Conservation (phyloP, 2,329 filamentous ascomycete species). For the Colletotrichum musicola region DNA sequence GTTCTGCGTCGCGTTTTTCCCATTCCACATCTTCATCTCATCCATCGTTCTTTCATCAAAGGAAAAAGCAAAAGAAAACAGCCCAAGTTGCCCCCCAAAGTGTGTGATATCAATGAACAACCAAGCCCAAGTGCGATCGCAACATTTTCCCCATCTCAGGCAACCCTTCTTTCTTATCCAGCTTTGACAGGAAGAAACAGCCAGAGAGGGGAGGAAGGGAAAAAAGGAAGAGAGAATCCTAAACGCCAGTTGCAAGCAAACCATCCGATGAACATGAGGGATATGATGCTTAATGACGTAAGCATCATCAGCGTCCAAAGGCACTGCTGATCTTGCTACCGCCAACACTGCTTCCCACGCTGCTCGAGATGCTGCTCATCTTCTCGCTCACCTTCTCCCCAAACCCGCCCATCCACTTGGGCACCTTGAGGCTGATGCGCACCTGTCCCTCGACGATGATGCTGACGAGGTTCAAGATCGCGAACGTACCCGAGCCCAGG, state of each 20-base stretch:
- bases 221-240: not conserved
- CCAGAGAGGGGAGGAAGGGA: not conserved
- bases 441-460: constrained; percentile 89
- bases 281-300: too few relatives aligned
- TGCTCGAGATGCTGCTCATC: constrained; percentile 63
- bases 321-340: constrained; percentile 30
- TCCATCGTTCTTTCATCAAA: too few relatives aligned
- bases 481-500: constrained; percentile 83
- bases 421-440: constrained; percentile 67
- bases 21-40: too few relatives aligned
- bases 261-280: not conserved
- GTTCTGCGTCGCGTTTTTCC: too few relatives aligned
- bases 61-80: too few relatives aligned
- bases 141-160: too few relatives aligned
- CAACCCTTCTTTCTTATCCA: too few relatives aligned
- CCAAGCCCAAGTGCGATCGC: not conserved
- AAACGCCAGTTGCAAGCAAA: constrained; percentile 31
- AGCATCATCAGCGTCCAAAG: constrained; percentile 20
- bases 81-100: too few relatives aligned
- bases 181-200: too few relatives aligned
- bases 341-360: constrained; percentile 48
- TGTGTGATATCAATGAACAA: constrained; percentile 2
- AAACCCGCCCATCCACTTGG: constrained; percentile 62
- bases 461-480: constrained; percentile 86
- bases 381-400: constrained; percentile 61